Evolutionary conservation across 1,284 basidiomycete genomes (phyloP), one percentile per base, ranked within the genome.

Genomic region (Austroboletus novae-zelandiae): DNA sequence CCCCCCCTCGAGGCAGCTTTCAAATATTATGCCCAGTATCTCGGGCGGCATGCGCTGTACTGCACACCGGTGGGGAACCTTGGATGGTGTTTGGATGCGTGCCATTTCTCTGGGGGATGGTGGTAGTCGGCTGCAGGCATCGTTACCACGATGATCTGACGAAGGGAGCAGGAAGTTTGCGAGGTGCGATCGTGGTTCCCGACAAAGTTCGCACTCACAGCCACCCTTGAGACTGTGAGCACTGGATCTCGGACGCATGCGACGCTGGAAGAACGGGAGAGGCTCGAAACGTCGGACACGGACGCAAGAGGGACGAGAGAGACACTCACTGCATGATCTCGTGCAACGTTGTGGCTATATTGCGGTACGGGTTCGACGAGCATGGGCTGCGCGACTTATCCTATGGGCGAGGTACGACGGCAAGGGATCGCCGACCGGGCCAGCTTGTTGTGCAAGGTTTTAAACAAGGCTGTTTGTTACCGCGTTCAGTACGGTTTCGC

Each of bases 1-100:
- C 2, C 39, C 40, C 23, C 32, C 32, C 30, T 53, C 44, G 14
- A 67, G 40, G 25, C 51, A 67, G 25, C 45, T 34, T 49, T 67
- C 62, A 36, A 64, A 64, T 4, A 67, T 56, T 25, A 60, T 54
- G 5, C 54, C 53, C 2, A 64, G 56, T 49, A 64, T 52, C 37
- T 67, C 65, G 4, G 62, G 65, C 5, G 62, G 65, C 27, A 64
- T 51, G 18, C 55, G 48, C 29, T 53, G 45, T 8, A 47, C 31
- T 10, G 48, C 41, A 45, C 50, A 34, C 25, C 32, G 35, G 9
- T 18, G 34, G 20, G 48, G 17, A 10, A 10, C 11, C 18, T 41
- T 23, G 3, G 37, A 30, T 34, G 23, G 9, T 5, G 11, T 47
- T 35, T 18, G 31, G 20, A 40, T 18, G 14, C 36, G 35, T 8